These are phyloP conservation scores for Cladosporium colombiae DNA, from an alignment of 2,329 filamentous ascomycete genomes.

Conservation along the genomic window DNA sequence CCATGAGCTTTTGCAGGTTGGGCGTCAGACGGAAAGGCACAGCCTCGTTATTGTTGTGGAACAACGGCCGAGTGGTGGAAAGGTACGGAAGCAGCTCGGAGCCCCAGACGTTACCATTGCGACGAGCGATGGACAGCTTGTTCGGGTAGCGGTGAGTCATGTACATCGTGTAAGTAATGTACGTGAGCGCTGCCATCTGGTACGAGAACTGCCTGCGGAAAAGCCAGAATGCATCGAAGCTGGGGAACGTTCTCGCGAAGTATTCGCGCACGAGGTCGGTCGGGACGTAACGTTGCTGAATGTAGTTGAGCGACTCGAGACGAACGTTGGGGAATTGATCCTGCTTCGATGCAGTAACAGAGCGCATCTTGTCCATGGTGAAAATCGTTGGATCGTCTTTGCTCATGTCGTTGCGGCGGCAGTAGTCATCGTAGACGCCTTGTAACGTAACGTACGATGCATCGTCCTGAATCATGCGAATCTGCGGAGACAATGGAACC, in stretches of 20 bases:
- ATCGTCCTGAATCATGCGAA: slow-evolving; percentile 94
- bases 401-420: slow-evolving; percentile 77
- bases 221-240: slow-evolving; percentile 94
- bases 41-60: slow-evolving; percentile 94
- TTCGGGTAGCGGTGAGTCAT: slow-evolving; percentile 95
- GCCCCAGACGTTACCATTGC: slow-evolving; percentile 92
- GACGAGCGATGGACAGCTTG: slow-evolving; percentile 88
- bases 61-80: slow-evolving; percentile 79
- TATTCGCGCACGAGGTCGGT: slow-evolving; percentile 80
- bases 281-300: slow-evolving; percentile 91
- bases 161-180: slow-evolving; percentile 98
- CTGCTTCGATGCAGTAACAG: slow-evolving; percentile 64
- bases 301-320: slow-evolving; percentile 89
- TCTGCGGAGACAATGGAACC: slow-evolving; percentile 91
- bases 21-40: slow-evolving; percentile 97
- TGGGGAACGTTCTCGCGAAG: slow-evolving; percentile 84
- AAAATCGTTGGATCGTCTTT: slow-evolving; percentile 96
- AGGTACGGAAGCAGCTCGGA: slow-evolving; percentile 91
- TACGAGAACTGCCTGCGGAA: slow-evolving; percentile 97
- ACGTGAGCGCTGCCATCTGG: slow-evolving; percentile 90
- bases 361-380: slow-evolving; percentile 89
- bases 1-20: slow-evolving; percentile 94
- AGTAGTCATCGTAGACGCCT: slow-evolving; percentile 95
- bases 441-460: slow-evolving; percentile 91
- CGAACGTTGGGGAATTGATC: slow-evolving; percentile 50